Evolutionary conservation across 345 rosid genomes (phyloP), one percentile per base, ranked within the genome.

Genomic region (Abelmoschus esculentus): DNA sequence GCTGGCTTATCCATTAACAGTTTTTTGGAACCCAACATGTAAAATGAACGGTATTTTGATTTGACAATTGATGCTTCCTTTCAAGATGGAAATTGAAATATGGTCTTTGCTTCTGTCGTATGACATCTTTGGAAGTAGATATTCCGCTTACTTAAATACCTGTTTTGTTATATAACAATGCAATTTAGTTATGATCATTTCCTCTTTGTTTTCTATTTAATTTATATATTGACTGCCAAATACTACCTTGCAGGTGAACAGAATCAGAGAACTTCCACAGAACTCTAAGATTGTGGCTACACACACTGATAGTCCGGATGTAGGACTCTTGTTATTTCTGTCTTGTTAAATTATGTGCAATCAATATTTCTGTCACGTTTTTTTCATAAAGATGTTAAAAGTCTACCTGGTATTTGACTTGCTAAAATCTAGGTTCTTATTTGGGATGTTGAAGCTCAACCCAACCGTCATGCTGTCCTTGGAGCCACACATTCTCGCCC

Each of bases 381-480:
- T 50, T 32, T 17, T 32, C 26, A 53, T 54, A 1, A 10, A 34
- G 49, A 26, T 22, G 36, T 73, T 65, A 22, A 8, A 61, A 69
- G 44, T 47, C 68, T 26, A 10, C 36, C 19, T 42, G 67, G 4
- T 3, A 26, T 71, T 11, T 7, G 29, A 18, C 55, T 17, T 46
- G 17, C 13, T 62, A 61, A 72, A 78, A 67, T 71, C 68, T 79
- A 96, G 99, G 95, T 96, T 81, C 96, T 92, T 73, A 87, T 96
- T 66, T 96, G 99, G 99, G 99, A 96, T 74, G 97, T 96, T 69
- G 99, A 92, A 82, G 86, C 98, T 68, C 98, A 96, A 80, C 99
- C 99, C 44, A 96, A 89, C 73, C 96, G 98, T 58, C 98, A 96
- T 85, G 98, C 99, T 72, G 97, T 96, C 55, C 88, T 82, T 84